These are phyloP conservation scores for Colletotrichum chrysophilum DNA, from an alignment of 2,329 filamentous ascomycete species.

Conservation along the genomic window DNA sequence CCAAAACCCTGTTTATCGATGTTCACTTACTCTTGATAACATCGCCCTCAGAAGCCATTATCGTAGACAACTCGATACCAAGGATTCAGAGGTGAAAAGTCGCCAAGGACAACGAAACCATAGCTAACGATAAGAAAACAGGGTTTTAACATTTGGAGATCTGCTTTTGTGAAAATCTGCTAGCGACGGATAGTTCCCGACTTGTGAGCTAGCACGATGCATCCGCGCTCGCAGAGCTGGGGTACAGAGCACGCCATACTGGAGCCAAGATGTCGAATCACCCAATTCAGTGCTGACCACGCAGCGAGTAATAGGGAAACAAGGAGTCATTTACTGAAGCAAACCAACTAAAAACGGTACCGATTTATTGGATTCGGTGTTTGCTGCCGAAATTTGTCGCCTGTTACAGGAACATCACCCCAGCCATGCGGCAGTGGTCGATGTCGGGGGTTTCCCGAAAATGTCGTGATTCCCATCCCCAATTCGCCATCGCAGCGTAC, in stretches of 20 bases:
- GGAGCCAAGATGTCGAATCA: slow-evolving; percentile 11
- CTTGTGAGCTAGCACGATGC: not conserved
- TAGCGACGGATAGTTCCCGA: not conserved
- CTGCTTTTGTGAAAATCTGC: not conserved
- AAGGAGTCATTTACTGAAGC: not conserved
- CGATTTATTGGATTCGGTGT: not conserved
- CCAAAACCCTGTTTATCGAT: not conserved
- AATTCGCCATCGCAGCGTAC: not conserved
- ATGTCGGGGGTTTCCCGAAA: not conserved
- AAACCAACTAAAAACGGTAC: not conserved
- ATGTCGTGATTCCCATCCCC: slow-evolving; percentile 6
- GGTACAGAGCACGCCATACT: slow-evolving; percentile 10
- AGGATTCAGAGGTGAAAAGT: not conserved
- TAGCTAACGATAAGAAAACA: not conserved
- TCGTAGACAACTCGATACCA: not conserved
- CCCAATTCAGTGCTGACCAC: not conserved
- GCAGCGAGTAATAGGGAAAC: not conserved
- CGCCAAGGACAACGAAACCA: not conserved
- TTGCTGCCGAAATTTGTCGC: not conserved
- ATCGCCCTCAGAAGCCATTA: not conserved
- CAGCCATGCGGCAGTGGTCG: not conserved
- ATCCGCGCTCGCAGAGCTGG: not conserved
- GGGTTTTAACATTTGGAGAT: not conserved
- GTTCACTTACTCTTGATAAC: not conserved
- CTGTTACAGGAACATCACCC: not conserved